Conservation (phyloP, 306 rosid genomes). For the Carpinus fangiana region DNA sequence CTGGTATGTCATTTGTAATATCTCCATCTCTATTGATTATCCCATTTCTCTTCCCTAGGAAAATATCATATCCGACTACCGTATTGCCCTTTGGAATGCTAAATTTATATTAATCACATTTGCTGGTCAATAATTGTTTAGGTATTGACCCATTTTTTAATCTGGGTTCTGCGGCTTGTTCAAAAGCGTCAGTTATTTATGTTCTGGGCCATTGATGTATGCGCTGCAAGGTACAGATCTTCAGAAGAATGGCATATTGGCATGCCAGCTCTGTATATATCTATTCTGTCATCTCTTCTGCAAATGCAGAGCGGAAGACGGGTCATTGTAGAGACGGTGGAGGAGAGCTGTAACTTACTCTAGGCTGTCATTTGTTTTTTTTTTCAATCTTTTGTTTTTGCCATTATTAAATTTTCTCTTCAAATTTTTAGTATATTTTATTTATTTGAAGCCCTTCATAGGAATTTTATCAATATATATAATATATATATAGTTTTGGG, state of each 20-base stretch:
- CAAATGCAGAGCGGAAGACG: constrained; percentile 68
- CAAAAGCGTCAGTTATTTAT: constrained; percentile 26
- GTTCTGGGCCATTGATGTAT: constrained; percentile 33
- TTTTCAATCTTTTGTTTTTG: neutral
- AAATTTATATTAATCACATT: neutral
- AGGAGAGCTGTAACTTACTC: constrained; percentile 60
- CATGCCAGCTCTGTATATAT: constrained; percentile 67
- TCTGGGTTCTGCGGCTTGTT: constrained; percentile 45
- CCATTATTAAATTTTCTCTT: constrained; percentile 10
- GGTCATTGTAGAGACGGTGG: constrained; percentile 66
- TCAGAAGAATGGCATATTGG: constrained; percentile 29
- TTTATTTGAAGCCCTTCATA: constrained; percentile 36
- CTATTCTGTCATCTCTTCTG: constrained; percentile 61
- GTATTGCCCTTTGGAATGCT: neutral
- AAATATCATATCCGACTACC: too few relatives aligned
- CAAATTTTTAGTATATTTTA: constrained; percentile 40
- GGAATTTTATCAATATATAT: constrained; percentile 37
- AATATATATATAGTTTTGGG: constrained; percentile 24
- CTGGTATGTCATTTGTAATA: constrained; percentile 34
- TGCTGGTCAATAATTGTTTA: constrained; percentile 24
- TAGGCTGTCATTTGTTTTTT: constrained; percentile 53
- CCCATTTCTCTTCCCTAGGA: neutral
- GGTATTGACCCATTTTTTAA: constrained; percentile 50
- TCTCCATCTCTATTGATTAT: neutral
- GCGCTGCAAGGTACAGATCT: constrained; percentile 24